Percentiles rank a stretch among this genome's conserved stretches.
These are phyloP conservation scores for Halenospora varia DNA, from an alignment of 495 filamentous ascomycete genomes.

Conservation along the genomic window DNA sequence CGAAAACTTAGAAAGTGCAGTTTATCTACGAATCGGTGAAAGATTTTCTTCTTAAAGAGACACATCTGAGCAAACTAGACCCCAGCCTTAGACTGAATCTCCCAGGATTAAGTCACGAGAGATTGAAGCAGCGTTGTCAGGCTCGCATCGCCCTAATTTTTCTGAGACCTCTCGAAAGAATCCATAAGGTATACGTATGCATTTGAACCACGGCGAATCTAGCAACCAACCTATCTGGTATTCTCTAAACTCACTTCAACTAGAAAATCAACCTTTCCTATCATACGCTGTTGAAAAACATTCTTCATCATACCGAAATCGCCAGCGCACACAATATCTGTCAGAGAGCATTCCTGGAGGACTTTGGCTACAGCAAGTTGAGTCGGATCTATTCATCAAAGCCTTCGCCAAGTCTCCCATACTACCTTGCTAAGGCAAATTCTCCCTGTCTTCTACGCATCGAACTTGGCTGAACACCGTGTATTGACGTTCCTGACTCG, in stretches of 20 bases:
- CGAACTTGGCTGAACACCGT: too few relatives aligned
- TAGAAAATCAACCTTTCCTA: conserved; percentile 34
- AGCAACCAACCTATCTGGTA: too few relatives aligned
- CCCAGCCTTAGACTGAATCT: conserved; percentile 15
- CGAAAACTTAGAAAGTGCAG: conserved; percentile 23
- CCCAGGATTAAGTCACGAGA: conserved; percentile 26
- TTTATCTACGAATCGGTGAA: conserved; percentile 39
- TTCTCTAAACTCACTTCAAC: conserved; percentile 18
- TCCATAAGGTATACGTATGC: too few relatives aligned
- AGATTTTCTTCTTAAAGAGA: conserved; percentile 29
- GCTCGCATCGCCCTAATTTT: too few relatives aligned
- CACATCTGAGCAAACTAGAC: conserved; percentile 13
- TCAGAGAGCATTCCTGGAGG: conserved; percentile 8
- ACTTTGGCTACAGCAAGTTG: too few relatives aligned
- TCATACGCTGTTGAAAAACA: conserved; percentile 36
- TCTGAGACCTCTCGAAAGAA: too few relatives aligned
- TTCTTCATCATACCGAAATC: conserved; percentile 41
- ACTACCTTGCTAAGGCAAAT: too few relatives aligned
- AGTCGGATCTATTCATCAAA: too few relatives aligned
- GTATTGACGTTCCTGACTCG: too few relatives aligned
- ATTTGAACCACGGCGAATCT: too few relatives aligned
- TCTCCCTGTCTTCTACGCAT: too few relatives aligned
- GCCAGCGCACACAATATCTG: conserved; percentile 23
- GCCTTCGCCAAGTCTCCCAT: too few relatives aligned
- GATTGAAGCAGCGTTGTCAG: conserved; percentile 31